These are phyloP conservation scores for Cardamine occulta DNA, from an alignment of 345 rosid genomes.

Conservation along the genomic window DNA sequence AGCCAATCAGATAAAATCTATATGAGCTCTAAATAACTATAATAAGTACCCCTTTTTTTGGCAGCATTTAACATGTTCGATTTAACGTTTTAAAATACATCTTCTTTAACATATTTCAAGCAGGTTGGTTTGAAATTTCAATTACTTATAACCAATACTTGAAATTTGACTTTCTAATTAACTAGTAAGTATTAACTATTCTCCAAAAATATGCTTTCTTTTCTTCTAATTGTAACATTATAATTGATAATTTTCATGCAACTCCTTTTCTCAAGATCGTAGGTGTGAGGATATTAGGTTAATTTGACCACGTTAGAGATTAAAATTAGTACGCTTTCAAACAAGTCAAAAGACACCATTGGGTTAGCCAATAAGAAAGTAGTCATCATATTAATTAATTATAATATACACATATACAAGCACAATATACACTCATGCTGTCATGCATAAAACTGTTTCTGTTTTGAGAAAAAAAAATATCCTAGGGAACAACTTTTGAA, in stretches of 20 bases:
- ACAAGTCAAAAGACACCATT: constrained; percentile 35
- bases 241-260: constrained; percentile 29
- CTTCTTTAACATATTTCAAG: constrained; percentile 6
- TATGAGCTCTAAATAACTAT: not conserved
- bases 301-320: constrained; percentile 24
- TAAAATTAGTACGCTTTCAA: constrained; percentile 27
- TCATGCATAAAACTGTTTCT: not conserved
- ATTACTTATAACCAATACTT: constrained; percentile 24
- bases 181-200: constrained; percentile 10
- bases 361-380: constrained; percentile 35
- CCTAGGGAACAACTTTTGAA: not conserved
- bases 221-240: constrained; percentile 6
- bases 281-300: constrained; percentile 26
- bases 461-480: not conserved
- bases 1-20: constrained; percentile 22
- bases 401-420: not conserved
- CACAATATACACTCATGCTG: not conserved
- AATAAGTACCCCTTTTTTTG: not conserved
- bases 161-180: constrained; percentile 18
- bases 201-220: constrained; percentile 3
- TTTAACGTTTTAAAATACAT: constrained; percentile 5
- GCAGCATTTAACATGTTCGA: not conserved
- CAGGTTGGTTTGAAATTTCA: constrained; percentile 16
- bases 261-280: constrained; percentile 9
- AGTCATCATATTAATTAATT: constrained; percentile 17